Evolutionary conservation across 1,284 basidiomycete genomes (phyloP).

Genomic region (Boletus semigastroideus): DNA sequence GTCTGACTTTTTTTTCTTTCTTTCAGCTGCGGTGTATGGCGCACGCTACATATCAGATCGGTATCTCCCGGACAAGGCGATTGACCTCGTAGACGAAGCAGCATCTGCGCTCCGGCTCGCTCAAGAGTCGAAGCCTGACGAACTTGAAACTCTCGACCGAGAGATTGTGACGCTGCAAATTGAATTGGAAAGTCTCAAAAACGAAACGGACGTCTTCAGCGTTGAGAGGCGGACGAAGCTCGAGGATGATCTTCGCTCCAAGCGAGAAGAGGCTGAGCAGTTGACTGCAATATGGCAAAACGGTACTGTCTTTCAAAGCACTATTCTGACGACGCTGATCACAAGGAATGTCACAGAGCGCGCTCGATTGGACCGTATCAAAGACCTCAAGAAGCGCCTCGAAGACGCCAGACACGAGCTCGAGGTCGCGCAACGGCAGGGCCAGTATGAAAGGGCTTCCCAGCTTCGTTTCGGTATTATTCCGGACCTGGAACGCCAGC

Average conservation of each 20-base stretch:
- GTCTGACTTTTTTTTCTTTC: background rate
- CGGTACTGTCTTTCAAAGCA: constrained; percentile 36
- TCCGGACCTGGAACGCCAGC: constrained; percentile 74
- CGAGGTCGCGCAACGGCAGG: constrained; percentile 85
- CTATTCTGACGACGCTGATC: background rate
- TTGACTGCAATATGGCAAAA: constrained; percentile 75
- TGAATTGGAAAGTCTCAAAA: constrained; percentile 87
- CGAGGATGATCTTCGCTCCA: constrained; percentile 59
- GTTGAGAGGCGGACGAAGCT: constrained; percentile 69
- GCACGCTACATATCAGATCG: constrained; percentile 86
- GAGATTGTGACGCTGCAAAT: constrained; percentile 88
- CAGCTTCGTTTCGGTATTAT: constrained; percentile 82
- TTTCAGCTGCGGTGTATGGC: constrained; percentile 73
- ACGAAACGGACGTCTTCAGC: constrained; percentile 84
- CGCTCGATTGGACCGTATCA: constrained; percentile 72
- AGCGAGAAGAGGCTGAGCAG: constrained; percentile 60
- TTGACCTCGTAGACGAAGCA: constrained; percentile 90
- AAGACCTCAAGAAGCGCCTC: constrained; percentile 76
- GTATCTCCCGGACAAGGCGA: constrained; percentile 88
- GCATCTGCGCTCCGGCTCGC: constrained; percentile 85
- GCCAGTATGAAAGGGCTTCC: constrained; percentile 81
- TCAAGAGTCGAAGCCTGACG: constrained; percentile 89
- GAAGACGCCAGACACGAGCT: constrained; percentile 85
- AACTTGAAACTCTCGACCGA: constrained; percentile 80
- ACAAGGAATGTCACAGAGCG: constrained; percentile 53